phyloP scores from a whole-genome alignment of 345 rosid species.

The Mallotus nudiflorus region DNA sequence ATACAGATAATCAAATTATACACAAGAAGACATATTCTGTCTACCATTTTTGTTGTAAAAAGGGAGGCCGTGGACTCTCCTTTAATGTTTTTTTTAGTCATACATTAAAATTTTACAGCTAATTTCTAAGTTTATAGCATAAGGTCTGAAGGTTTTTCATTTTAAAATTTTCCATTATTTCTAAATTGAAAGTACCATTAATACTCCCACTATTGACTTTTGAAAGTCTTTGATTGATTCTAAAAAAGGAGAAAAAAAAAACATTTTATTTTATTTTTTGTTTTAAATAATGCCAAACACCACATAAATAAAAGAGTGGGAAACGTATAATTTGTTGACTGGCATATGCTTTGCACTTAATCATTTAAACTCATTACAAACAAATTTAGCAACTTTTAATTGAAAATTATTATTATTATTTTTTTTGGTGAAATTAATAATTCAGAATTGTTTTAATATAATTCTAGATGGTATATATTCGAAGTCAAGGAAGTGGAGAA shows the following conservation, averaged over 20 bases:
- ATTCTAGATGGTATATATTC: not conserved
- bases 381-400: too few species aligned
- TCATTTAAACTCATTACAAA: not conserved
- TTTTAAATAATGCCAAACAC: not conserved
- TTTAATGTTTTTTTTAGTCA: too few species aligned
- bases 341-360: not conserved
- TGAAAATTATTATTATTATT: too few species aligned
- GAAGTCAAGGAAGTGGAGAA: constrained; percentile 16
- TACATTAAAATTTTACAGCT: too few species aligned
- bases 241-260: not conserved
- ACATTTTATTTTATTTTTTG: not conserved
- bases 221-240: not conserved
- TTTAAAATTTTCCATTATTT: too few species aligned
- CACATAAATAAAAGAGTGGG: not conserved
- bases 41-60: too few species aligned
- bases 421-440: not conserved
- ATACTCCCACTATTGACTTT: not conserved
- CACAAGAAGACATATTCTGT: too few species aligned
- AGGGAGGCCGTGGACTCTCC: too few species aligned
- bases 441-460: not conserved
- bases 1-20: too few species aligned
- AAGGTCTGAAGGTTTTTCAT: too few species aligned
- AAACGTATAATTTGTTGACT: not conserved
- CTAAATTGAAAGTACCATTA: too few species aligned
- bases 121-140: too few species aligned